A percentile compares a stretch with the other conserved stretches of the same genome.
phyloP scores from a whole-genome alignment of 163 green algal genomes.

The Botryococcus braunii region DNA sequence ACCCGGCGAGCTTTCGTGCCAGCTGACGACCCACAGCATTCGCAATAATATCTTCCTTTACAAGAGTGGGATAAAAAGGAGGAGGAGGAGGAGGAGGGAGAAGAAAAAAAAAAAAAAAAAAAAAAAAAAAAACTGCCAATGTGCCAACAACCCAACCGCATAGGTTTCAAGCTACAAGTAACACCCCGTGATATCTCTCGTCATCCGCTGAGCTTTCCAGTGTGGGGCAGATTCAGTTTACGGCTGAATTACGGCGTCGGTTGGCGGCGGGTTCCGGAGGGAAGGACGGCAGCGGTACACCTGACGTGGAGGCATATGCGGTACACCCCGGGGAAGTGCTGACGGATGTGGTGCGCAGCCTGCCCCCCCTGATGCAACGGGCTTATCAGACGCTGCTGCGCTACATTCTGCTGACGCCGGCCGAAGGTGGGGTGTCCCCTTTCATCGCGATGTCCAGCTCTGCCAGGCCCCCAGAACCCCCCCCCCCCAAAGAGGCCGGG shows the following conservation, averaged over 20 bases:
- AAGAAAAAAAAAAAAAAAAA: too few species aligned
- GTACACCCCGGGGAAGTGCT: conserved; percentile 82
- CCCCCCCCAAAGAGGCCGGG: neutral
- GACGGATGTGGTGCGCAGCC: conserved; percentile 68
- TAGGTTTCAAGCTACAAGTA: too few species aligned
- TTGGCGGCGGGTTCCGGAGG: conserved; percentile 17
- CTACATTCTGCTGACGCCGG: conserved; percentile 29
- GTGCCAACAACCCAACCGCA: too few species aligned
- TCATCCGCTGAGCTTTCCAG: neutral
- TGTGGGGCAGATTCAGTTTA: conserved; percentile 52
- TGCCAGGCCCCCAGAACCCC: neutral
- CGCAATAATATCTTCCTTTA: too few species aligned
- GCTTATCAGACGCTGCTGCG: conserved; percentile 35
- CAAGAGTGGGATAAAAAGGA: too few species aligned
- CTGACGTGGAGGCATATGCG: conserved; percentile 40
- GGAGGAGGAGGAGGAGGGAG: too few species aligned
- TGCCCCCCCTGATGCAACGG: conserved; percentile 52
- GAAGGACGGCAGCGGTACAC: too few species aligned
- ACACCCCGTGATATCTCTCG: neutral
- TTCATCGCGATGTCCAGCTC: neutral
- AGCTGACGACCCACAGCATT: too few species aligned
- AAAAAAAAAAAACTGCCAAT: too few species aligned
- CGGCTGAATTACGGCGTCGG: conserved; percentile 51
- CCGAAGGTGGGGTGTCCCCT: conserved; percentile 20
- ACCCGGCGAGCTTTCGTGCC: too few species aligned